Conservation (phyloP, 768 basidiomycete species). For the Tylopilus vinaceipallidus region DNA sequence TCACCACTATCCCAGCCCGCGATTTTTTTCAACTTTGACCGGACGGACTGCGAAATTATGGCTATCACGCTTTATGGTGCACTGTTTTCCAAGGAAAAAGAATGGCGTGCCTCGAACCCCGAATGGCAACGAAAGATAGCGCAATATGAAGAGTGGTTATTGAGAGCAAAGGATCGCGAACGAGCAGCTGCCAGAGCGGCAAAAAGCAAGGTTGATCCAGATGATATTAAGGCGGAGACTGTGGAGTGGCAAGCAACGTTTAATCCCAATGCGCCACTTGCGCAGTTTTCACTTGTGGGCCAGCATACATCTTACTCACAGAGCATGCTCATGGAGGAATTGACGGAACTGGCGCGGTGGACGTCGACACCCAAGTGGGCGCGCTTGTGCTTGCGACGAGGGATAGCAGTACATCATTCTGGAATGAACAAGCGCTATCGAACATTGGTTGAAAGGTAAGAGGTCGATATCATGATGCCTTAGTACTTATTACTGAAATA, state of each 20-base stretch:
- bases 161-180: conserved; percentile 46
- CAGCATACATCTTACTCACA: conserved; percentile 41
- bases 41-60: conserved; percentile 56
- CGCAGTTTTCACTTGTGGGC: conserved; percentile 61
- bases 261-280: conserved; percentile 53
- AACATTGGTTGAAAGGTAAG: conserved; percentile 54
- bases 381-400: conserved; percentile 48
- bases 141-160: conserved; percentile 51
- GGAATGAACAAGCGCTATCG: conserved; percentile 68
- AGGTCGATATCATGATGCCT: not conserved
- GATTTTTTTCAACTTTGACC: conserved; percentile 66
- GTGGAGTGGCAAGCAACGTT: conserved; percentile 52
- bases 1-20: conserved; percentile 47
- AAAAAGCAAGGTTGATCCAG: conserved; percentile 36
- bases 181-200: conserved; percentile 40
- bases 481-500: not conserved
- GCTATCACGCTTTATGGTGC: conserved; percentile 35
- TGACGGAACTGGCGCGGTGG: conserved; percentile 35
- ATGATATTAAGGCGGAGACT: conserved; percentile 24
- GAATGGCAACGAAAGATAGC: conserved; percentile 51
- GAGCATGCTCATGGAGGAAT: conserved; percentile 48
- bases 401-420: conserved; percentile 67
- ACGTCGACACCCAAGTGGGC: conserved; percentile 43
- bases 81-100: conserved; percentile 43
- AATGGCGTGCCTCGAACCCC: conserved; percentile 46